Base-by-base conservation (phyloP, 352 stramenopile genomes). In the Pythium periplocum region DNA sequence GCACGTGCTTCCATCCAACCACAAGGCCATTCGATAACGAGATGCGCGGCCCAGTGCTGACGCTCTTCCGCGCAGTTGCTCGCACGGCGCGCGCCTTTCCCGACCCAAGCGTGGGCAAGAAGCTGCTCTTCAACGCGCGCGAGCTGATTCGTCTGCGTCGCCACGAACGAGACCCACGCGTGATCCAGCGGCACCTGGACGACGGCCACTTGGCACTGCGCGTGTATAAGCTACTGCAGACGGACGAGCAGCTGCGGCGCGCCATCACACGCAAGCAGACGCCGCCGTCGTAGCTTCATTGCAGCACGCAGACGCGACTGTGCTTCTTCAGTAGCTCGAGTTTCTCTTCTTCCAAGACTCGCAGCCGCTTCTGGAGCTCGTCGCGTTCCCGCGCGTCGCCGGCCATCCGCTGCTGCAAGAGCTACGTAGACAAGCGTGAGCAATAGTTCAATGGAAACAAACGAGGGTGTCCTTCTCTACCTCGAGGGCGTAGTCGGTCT, bases 71-170 rank as follows among this genome's bases (percentile, higher is more conserved):
- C 42, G 53, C 71, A 33, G 67, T 76, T 26, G 57, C 86, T 61
- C 69, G 68, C 64, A 66, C 78, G 45, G 66, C 75, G 42, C 76
- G 57, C 35, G 51, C 35, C 43, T 86, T 90, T 45, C 77, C 80
- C 2, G 73, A 86, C 46, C 71, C 61, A 58, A 77, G 64, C 43
- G 75, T 93, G 47, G 78, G 55, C 49, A 69, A 68, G 51, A 90
- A 93, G 71, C 76, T 93, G 38, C 61, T 69, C 42, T 91, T 73
- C 57, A 93, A 93, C 53, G 79, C 78, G 58, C 67, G 72, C 32
- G 83, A 91, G 60, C 57, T 90, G 45, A 72, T 89, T 48, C 69
- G 66, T 8, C 61, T 93, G 53, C 75, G 79, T 46, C 72, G 70
- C 39, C 53, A 65, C 43, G 80, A 93, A 58, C 48, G 43, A 32